phyloP scores from a whole-genome alignment of 2,329 filamentous ascomycete genomes.

The Aspergillus sp. region DNA sequence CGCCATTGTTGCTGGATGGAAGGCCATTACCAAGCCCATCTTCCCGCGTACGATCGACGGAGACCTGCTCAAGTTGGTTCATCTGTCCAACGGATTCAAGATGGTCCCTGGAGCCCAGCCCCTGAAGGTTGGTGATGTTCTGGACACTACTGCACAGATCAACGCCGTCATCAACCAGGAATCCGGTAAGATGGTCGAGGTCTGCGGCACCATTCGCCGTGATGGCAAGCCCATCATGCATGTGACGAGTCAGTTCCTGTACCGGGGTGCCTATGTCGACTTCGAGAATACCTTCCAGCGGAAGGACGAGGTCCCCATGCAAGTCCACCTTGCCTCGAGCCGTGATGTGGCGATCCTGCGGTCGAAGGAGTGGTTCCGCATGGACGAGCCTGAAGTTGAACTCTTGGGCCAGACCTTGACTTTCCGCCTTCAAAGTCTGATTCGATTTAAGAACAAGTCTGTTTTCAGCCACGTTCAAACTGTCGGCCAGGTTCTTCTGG shows the following conservation, averaged over 20 bases:
- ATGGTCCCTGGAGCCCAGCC: conserved; percentile 96
- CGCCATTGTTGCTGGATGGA: conserved; percentile 96
- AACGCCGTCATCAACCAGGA: conserved; percentile 98
- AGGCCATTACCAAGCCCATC: conserved; percentile 98
- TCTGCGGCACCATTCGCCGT: conserved; percentile 92
- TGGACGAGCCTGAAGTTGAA: conserved; percentile 80
- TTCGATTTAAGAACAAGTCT: conserved; percentile 91
- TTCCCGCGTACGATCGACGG: conserved; percentile 96
- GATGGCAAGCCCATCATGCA: conserved; percentile 89
- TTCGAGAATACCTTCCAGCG: conserved; percentile 98
- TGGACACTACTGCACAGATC: conserved; percentile 90
- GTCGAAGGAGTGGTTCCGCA: conserved; percentile 96
- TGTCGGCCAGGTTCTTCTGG: conserved; percentile 84
- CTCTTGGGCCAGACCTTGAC: conserved; percentile 89
- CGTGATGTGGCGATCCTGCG: conserved; percentile 92
- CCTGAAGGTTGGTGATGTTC: conserved; percentile 88
- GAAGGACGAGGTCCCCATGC: conserved; percentile 92
- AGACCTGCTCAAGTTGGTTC: conserved; percentile 91
- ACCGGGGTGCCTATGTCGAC: conserved; percentile 88
- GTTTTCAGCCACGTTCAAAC: conserved; percentile 92
- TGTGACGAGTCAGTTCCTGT: conserved; percentile 96
- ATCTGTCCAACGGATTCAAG: conserved; percentile 95
- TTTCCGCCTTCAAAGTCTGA: conserved; percentile 89
- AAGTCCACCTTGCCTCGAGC: conserved; percentile 79
- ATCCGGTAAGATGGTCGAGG: conserved; percentile 98